A percentile compares a stretch with the other conserved stretches of the same genome.
These are phyloP conservation scores for Gossypium gossypioides DNA, from an alignment of 441 rosid genomes.

Conservation along the genomic window DNA sequence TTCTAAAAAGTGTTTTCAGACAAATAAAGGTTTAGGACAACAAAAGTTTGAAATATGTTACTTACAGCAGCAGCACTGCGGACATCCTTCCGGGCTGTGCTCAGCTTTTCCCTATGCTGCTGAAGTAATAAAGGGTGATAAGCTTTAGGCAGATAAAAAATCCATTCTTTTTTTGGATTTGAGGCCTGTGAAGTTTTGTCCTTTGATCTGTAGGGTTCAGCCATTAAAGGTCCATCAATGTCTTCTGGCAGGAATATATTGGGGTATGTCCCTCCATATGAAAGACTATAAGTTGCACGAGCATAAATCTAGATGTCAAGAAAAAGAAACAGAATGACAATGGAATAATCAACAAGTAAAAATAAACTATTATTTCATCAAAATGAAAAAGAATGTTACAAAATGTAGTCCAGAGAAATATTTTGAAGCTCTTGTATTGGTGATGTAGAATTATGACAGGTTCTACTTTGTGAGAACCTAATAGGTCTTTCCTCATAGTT, in stretches of 20 bases:
- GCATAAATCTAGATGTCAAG: conserved; percentile 59
- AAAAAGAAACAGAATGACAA: conserved; percentile 12
- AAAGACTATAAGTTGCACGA: conserved; percentile 71
- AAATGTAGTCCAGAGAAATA: not conserved
- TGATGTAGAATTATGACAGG: conserved; percentile 2
- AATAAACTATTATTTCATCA: not conserved
- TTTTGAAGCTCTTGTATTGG: not conserved
- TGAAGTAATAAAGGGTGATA: conserved; percentile 79
- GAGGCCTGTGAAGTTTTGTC: conserved; percentile 26
- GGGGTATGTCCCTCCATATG: conserved; percentile 70
- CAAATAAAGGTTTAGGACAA: not conserved
- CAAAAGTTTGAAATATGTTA: conserved; percentile 13
- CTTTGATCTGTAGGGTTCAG: conserved; percentile 24
- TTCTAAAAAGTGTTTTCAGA: not conserved
- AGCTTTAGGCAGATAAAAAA: conserved; percentile 67
- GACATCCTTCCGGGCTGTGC: conserved; percentile 39
- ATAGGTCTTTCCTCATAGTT: not conserved
- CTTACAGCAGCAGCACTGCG: conserved; percentile 46
- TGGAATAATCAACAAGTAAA: conserved; percentile 8
- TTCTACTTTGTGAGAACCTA: not conserved
- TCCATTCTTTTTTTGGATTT: conserved; percentile 44
- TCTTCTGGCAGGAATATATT: conserved; percentile 48
- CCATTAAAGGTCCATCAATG: conserved; percentile 22
- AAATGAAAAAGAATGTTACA: not conserved
- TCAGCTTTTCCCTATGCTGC: conserved; percentile 59